Conservation (phyloP, 148 eudicot genomes). For the Chenopodium suecicum region DNA sequence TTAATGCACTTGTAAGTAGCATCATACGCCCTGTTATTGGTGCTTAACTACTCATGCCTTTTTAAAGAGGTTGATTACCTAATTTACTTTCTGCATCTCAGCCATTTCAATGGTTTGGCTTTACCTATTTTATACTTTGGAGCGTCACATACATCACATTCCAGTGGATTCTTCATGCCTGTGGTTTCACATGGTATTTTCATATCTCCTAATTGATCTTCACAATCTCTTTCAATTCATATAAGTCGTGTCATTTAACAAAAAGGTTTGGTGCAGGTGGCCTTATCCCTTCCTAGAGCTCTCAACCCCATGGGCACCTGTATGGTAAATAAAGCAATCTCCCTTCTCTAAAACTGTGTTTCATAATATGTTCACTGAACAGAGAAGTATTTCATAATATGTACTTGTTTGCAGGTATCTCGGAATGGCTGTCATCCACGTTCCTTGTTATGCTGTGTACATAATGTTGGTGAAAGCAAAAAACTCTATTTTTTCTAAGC, state of each 20-base stretch:
- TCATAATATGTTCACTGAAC: background rate
- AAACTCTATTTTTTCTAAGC: conserved; percentile 43
- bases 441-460: conserved; percentile 73
- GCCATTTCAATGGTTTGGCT: conserved; percentile 75
- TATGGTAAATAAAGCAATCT: conserved; percentile 50
- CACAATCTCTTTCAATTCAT: background rate
- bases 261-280: conserved; percentile 58
- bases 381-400: background rate
- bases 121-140: conserved; percentile 63
- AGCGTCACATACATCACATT: conserved; percentile 52
- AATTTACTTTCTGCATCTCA: conserved; percentile 20
- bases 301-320: conserved; percentile 74
- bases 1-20: conserved; percentile 64
- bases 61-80: background rate
- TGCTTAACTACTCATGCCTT: background rate
- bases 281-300: conserved; percentile 95
- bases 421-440: conserved; percentile 56
- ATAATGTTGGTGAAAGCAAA: conserved; percentile 55
- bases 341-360: background rate
- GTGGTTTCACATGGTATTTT: conserved; percentile 60
- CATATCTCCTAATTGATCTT: background rate
- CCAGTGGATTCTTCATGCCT: conserved; percentile 86
- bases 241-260: background rate
- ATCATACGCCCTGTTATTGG: background rate
- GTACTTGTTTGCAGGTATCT: conserved; percentile 56